Evolutionary conservation across 768 basidiomycete genomes (phyloP), one percentile per base, ranked within the genome.

Genomic region (Ramaria rubella): DNA sequence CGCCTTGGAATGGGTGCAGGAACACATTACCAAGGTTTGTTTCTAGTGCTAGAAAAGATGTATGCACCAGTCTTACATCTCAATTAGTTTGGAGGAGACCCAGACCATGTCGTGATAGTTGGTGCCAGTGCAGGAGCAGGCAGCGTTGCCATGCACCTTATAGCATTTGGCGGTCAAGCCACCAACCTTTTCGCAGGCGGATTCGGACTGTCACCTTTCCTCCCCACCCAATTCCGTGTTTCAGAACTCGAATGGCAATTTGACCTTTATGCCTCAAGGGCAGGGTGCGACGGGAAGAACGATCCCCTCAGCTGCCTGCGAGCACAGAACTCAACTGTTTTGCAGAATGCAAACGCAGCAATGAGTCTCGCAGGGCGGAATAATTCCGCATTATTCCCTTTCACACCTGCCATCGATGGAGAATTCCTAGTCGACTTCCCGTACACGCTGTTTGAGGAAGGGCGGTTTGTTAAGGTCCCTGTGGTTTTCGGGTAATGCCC

Each of bases 221-320:
- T 59, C 54, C 58, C 58, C 8, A 36, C 45, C 7, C 52, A 55
- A 33, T 34, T 40, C 15, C 34, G 17, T 12, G 38, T 52, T 17
- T 19, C 49, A 29, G 48, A 57, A n/a, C 44, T 51, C n/a, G 53
- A 60, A 44, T 58, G 56, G 53, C 56, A 60, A 30, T 60, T 56
- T 26, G 58, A 60, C 23, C 45, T 50, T 5, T 55, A 33, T 27
- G 56, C 49, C 0, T 58, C 56, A 11, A 21, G 49, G 21, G 23
- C 82, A 81, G 62, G 87, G 88, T 57, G 77, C 85, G 51, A 81
- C 87, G 34, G 73, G 78, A 55, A 69, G 73, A 42, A 85, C 83
- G 26, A 86, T 82, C 72, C 63, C 23, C 69, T 73, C 50, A 62
- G 63, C 62, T 62, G 12, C 64, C 65, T 50, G 69, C 68, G 50